Conservation (phyloP, 2,329 filamentous ascomycete genomes). For the Cytospora paraplurivora region DNA sequence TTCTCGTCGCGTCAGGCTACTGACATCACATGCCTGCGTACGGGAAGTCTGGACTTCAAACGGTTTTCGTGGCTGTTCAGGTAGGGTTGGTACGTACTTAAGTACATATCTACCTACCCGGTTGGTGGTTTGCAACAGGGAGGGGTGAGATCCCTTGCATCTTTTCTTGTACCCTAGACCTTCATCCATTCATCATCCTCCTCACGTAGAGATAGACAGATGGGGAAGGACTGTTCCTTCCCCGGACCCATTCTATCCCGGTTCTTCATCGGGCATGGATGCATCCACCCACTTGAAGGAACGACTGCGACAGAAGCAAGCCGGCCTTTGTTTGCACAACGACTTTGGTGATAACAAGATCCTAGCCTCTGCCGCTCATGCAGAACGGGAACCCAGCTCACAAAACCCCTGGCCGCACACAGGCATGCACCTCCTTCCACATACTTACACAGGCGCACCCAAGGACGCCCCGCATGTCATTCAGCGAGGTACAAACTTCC, state of each 20-base stretch:
- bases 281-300: background rate
- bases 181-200: background rate
- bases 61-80: conserved; percentile 8
- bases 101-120: too few relatives aligned
- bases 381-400: conserved; percentile 28
- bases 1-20: conserved; percentile 4
- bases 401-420: conserved; percentile 29
- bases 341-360: conserved; percentile 14
- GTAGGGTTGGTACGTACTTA: conserved; percentile 12
- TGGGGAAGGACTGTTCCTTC: background rate
- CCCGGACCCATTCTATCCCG: conserved; percentile 2
- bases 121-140: background rate
- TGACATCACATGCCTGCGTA: conserved; percentile 10
- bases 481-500: conserved; percentile 20
- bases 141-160: conserved; percentile 2
- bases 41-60: conserved; percentile 1
- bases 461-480: conserved; percentile 23
- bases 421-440: conserved; percentile 27
- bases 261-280: background rate
- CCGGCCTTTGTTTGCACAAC: conserved; percentile 7
- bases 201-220: background rate
- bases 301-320: conserved; percentile 5
- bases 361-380: conserved; percentile 25
- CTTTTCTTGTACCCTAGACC: background rate
- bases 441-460: conserved; percentile 16